These are phyloP conservation scores for Bipolaris zeicola DNA, from an alignment of 2,329 filamentous ascomycete species.

Conservation along the genomic window DNA sequence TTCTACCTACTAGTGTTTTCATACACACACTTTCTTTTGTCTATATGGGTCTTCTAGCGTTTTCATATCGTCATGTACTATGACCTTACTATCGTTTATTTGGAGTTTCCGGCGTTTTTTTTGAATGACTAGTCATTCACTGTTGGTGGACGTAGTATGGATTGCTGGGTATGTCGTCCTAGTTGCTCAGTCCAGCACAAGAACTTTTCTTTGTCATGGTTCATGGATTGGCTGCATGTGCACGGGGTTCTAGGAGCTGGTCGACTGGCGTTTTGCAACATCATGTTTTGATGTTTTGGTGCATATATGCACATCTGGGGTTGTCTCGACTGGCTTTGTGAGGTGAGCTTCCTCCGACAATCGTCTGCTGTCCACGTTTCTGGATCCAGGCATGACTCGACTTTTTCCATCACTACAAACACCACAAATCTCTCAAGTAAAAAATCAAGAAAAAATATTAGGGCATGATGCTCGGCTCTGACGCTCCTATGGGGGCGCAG, in stretches of 20 bases:
- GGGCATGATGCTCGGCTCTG: conserved; percentile 41
- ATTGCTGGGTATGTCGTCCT: conserved; percentile 13
- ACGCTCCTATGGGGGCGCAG: conserved; percentile 18
- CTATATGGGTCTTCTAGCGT: conserved; percentile 25
- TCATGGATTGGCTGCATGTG: conserved; percentile 19
- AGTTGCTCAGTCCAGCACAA: conserved; percentile 11
- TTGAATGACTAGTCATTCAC: conserved; percentile 20
- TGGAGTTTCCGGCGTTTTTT: conserved; percentile 31
- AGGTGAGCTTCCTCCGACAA: conserved; percentile 22
- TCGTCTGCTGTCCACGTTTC: conserved; percentile 23
- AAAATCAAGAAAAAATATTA: conserved; percentile 41
- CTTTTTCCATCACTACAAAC: conserved; percentile 26
- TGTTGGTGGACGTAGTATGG: conserved; percentile 18
- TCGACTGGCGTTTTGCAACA: conserved; percentile 13
- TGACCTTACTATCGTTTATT: conserved; percentile 23
- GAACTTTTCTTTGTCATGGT: conserved; percentile 20
- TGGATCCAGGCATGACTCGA: conserved; percentile 35
- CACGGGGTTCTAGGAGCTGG: conserved; percentile 16
- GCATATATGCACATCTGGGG: conserved; percentile 10
- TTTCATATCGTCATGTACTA: conserved; percentile 28
- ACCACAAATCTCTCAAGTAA: conserved; percentile 24
- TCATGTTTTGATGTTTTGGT: conserved; percentile 21
- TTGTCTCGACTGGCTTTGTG: conserved; percentile 24
- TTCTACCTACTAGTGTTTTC: conserved; percentile 4
- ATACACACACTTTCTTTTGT: conserved; percentile 29